Conservation (phyloP, 345 rosid genomes). For the Streptanthus diversifolius region DNA sequence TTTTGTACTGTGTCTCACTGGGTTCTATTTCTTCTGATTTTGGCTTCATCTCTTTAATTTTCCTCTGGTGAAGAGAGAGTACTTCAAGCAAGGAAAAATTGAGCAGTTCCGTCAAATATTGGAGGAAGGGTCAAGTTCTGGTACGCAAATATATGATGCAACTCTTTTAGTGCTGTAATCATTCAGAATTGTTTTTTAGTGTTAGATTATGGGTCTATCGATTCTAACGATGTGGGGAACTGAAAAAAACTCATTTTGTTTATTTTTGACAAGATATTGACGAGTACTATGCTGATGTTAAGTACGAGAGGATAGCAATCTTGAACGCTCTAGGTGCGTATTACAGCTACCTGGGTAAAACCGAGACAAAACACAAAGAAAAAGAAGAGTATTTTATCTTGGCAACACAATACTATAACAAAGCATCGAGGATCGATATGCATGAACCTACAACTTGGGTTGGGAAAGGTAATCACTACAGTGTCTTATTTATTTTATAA, state of each 20-base stretch:
- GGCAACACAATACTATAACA: constrained; percentile 85
- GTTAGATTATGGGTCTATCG: neutral
- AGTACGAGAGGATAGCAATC: constrained; percentile 93
- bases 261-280: constrained; percentile 68
- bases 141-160: constrained; percentile 31
- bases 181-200: neutral
- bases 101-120: constrained; percentile 91
- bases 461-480: constrained; percentile 66
- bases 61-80: constrained; percentile 69
- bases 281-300: constrained; percentile 94
- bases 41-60: neutral
- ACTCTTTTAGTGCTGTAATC: neutral
- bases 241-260: neutral
- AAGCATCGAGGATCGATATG: constrained; percentile 94
- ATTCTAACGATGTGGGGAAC: neutral
- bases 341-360: constrained; percentile 87
- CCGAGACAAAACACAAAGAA: constrained; percentile 77
- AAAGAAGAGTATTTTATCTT: constrained; percentile 88
- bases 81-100: constrained; percentile 90
- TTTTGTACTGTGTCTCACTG: too few relatives aligned
- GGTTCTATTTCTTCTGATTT: neutral
- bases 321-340: constrained; percentile 93
- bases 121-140: constrained; percentile 96
- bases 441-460: constrained; percentile 99
- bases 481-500: neutral